Conservation (phyloP, 768 basidiomycete genomes). For the Pleurotus salmoneostramineus region DNA sequence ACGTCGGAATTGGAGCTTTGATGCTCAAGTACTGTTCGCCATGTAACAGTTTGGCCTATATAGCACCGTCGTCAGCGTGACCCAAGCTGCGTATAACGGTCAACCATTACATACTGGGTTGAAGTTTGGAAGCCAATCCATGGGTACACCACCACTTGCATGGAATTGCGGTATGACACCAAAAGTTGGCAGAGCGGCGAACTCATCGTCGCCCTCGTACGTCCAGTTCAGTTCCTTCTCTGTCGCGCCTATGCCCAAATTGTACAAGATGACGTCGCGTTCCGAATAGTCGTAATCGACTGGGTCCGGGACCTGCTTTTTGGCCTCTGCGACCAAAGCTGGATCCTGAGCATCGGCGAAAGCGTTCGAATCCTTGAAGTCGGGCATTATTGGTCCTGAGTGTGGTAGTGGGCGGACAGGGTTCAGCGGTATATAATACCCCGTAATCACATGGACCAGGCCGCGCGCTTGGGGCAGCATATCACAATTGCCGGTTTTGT, state of each 20-base stretch:
- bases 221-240: slow-evolving; percentile 91
- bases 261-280: slow-evolving; percentile 91
- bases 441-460: not conserved
- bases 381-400: slow-evolving; percentile 5
- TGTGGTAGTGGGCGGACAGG: not conserved
- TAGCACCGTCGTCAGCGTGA: not conserved
- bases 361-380: slow-evolving; percentile 39
- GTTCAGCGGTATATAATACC: not conserved
- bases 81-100: not conserved
- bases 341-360: slow-evolving; percentile 82
- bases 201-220: slow-evolving; percentile 86
- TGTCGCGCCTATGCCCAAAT: slow-evolving; percentile 91
- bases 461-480: not conserved
- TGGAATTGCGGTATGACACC: slow-evolving; percentile 92
- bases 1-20: slow-evolving; percentile 82
- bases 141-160: slow-evolving; percentile 58
- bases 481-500: not conserved
- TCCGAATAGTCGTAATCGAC: slow-evolving; percentile 76
- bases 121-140: slow-evolving; percentile 93
- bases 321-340: slow-evolving; percentile 76
- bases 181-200: slow-evolving; percentile 87
- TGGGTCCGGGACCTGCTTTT: slow-evolving; percentile 52
- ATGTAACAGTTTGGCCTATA: slow-evolving; percentile 90
- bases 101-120: slow-evolving; percentile 64
- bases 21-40: slow-evolving; percentile 95